Evolutionary conservation across 2,329 filamentous ascomycete genomes (phyloP).

Genomic region (Aspergillus floridensis): DNA sequence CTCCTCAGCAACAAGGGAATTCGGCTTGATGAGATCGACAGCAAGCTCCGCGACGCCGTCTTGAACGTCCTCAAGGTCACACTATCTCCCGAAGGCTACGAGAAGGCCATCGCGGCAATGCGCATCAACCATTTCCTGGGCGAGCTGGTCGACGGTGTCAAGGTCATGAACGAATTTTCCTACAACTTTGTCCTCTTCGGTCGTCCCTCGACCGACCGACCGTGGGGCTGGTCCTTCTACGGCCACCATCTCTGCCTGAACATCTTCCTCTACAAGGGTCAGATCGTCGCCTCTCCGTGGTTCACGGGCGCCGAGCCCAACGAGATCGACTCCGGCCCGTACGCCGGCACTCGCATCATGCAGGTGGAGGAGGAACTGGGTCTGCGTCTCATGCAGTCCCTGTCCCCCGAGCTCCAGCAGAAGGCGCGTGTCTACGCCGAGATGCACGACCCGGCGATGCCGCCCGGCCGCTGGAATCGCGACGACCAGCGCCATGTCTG

Average conservation of each 20-base stretch:
- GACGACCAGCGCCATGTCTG: slow-evolving; percentile 77
- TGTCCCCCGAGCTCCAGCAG: slow-evolving; percentile 48
- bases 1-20: slow-evolving; percentile 67
- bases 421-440: slow-evolving; percentile 57
- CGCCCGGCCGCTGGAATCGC: slow-evolving; percentile 65
- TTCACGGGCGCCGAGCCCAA: slow-evolving; percentile 82
- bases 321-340: slow-evolving; percentile 63
- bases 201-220: slow-evolving; percentile 52
- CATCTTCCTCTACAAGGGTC: slow-evolving; percentile 62
- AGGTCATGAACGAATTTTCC: slow-evolving; percentile 69
- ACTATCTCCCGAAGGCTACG: slow-evolving; percentile 68
- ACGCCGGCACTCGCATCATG: slow-evolving; percentile 64
- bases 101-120: slow-evolving; percentile 68
- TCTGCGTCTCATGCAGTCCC: slow-evolving; percentile 66
- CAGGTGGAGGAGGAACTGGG: slow-evolving; percentile 63
- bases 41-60: slow-evolving; percentile 48
- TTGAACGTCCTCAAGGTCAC: slow-evolving; percentile 57
- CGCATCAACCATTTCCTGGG: slow-evolving; percentile 73
- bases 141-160: slow-evolving; percentile 59
- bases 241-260: slow-evolving; percentile 76
- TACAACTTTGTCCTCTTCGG: slow-evolving; percentile 77
- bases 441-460: slow-evolving; percentile 66
- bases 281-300: slow-evolving; percentile 69
- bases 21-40: slow-evolving; percentile 62
- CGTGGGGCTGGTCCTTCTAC: slow-evolving; percentile 74